Evolutionary conservation across 2,329 filamentous ascomycete species (phyloP), one percentile per base, ranked within the genome.

Genomic region (Aspergillus tubingensis): DNA sequence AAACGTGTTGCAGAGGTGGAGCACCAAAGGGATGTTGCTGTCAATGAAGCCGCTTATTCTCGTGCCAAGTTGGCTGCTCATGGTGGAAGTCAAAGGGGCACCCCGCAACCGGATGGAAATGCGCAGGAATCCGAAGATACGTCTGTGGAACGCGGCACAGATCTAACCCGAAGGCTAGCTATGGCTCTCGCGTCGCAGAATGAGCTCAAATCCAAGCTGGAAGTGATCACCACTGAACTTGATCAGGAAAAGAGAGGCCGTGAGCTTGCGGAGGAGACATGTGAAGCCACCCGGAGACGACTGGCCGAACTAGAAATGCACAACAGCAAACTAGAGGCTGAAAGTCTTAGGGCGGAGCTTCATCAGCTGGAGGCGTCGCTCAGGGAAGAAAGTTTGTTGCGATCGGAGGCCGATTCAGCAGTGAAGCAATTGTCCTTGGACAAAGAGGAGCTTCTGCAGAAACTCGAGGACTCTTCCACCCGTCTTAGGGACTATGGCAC

Each of bases 1-100:
- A 93, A 90, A 74, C 88, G 94, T 63, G 93, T 99, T 63, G 93
- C 94, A 1, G 93, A 97, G 73, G 90, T 96, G 1, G 95, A 99
- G 74, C 93, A 91, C 73, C 95, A 99, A 79, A 86, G 96, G 54
- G 95, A 99, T 76, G 88, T 90, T 43, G 95, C 95, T n/a, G 88
- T 99, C 57, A 91, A 89, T 68, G 96, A 99, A 78, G 95, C 95
- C 1, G 90, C 95, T 0, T 98, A 98, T 76, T 91, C 93, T 36
- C 96, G 96, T 73, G 92, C 96, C 2, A 97, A 92, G 73, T 81
- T 97, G 54, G 93, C 93, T 30, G 93, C 92, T 7, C 89, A 92
- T 64, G 88, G 87, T 58, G 83, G 82, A n/a, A 92, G 89, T 67
- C 83, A 87, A 54, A 81, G 81, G 44, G 81, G 82, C n/a, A 84